Base-by-base conservation (phyloP, 305 asterid species). In the Fraxinus paxiana region DNA sequence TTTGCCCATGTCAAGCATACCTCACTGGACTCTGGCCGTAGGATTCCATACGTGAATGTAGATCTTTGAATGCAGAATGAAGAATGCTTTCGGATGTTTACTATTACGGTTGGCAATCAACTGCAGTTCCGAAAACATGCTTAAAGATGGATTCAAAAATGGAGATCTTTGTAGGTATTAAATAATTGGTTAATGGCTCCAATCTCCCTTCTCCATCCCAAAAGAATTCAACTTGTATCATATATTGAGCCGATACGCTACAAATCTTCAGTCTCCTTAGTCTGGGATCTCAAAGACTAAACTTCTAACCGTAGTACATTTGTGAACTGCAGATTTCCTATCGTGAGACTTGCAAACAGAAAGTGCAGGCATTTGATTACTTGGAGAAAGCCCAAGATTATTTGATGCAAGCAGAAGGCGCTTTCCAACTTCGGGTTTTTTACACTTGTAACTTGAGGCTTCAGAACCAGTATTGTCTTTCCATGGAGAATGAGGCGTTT, bases 381-480 rank as follows among this genome's bases (percentile, higher is more conserved):
- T 77, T 12, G 79, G 81, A 43, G 84, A 79, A 65, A 87, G 84
- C 70, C 95, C 85, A 28, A 91, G 88, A 83, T 75, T 80, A 46
- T 78, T 80, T 1, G 88, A 83, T 7, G 93, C 97, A 34, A 82
- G 82, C 78, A 90, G 26, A 30, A 90, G 81, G 12, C 90, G 89
- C 71, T 46, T 87, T 80, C 97, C 97, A 74, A 93, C 88, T 73
- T 85, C 83, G 4, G 89, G 84, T 73, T 77, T 78, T 77, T 73
- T 79, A 69, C 37, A 18, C 73, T 82, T 78, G n/a, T 71, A 46
- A 35, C 12, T 61, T 2, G 78, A 87, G 12, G 86, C 37, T 77
- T 46, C 77, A 33, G 80, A 74, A 17, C 30, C 2, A 4, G 80
- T 77, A 72, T 77, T 82, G 48, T 70, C 76, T 46, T 41, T n/a